Evolutionary conservation across 2,329 filamentous ascomycete species (phyloP).

Genomic region (Sarocladium oryzae): DNA sequence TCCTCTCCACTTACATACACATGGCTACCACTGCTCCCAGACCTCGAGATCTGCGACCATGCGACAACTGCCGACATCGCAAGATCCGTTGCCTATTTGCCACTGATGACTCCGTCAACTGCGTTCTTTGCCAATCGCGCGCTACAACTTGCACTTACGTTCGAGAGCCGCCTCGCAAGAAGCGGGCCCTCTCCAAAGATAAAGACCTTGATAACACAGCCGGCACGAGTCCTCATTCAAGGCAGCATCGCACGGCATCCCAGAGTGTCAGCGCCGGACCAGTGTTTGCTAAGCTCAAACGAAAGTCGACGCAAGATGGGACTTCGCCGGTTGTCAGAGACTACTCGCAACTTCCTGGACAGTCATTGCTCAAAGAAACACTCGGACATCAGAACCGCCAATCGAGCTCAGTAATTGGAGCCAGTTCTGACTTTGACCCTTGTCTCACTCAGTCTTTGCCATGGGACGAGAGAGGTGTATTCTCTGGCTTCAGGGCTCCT

Average conservation of each 20-base stretch:
- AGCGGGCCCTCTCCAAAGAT: conserved; percentile 10
- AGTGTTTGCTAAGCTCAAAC: not conserved
- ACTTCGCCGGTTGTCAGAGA: conserved; percentile 9
- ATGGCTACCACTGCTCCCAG: not conserved
- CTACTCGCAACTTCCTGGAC: conserved; percentile 11
- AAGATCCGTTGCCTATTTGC: conserved; percentile 15
- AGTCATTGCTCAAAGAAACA: conserved; percentile 13
- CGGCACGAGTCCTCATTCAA: conserved; percentile 8
- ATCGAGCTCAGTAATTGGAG: conserved; percentile 12
- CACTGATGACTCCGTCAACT: conserved; percentile 11
- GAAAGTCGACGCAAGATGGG: conserved; percentile 2
- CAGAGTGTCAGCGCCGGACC: not conserved
- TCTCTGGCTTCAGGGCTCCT: conserved; percentile 2
- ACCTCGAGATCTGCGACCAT: conserved; percentile 10
- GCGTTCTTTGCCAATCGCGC: conserved; percentile 11
- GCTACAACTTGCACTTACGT: conserved; percentile 13
- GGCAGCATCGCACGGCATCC: not conserved
- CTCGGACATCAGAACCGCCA: conserved; percentile 14
- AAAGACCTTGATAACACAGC: not conserved
- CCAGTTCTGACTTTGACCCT: conserved; percentile 12
- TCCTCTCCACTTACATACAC: not conserved
- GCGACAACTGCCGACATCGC: conserved; percentile 15
- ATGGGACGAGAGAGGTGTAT: conserved; percentile 11
- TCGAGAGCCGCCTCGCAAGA: conserved; percentile 11
- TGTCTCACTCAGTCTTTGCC: conserved; percentile 9